Base-by-base conservation (phyloP, 768 basidiomycete genomes). In the Russula sp. region DNA sequence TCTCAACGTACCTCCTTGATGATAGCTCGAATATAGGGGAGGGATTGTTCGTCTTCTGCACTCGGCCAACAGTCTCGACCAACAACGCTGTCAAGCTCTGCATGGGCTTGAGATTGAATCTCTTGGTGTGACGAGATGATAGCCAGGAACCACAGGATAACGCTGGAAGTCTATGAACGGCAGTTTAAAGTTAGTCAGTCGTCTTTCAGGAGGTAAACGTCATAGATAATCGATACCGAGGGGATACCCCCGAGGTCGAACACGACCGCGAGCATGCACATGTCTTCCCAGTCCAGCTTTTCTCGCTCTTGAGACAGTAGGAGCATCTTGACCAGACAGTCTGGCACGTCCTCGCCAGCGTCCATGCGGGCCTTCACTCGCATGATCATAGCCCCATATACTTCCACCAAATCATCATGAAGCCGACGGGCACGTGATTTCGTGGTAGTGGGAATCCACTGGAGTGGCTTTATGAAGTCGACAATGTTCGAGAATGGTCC, bases 381-480 rank as follows among this genome's bases (percentile, higher is more conserved):
- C 59, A 60, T 64, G 18, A 75, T 73, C 73, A 76, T 74, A 3
- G 66, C 62, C 20, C 76, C 75, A 58, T 76, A 77, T 5, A 74
- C 71, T 32, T 69, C 70, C 38, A 75, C 63, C 32, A 77, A 63
- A 46, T 70, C 73, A 14, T 71, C 59, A 59, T 80, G 79, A 4
- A 83, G 76, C 32, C 74, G 76, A 48, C 71, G 71, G 5, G 73
- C 80, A 9, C 81, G 76, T 0, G 72, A 69, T 5, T 70, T 73
- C 74, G 78, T 78, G 22, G 65, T 64, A 40, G 73, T 77, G 1
- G 79, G 80, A 1, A 81, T 52, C 44, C 69, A 69, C 48, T 80
- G 81, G 32, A 82, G 76, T 13, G 76, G 62, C 16, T 75, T 74
- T 4, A 82, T 62, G 59, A 81, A 83, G 68, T 83, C 81, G 36